Conservation (phyloP, 2,329 filamentous ascomycete genomes). For the Laburnicola sp. region DNA sequence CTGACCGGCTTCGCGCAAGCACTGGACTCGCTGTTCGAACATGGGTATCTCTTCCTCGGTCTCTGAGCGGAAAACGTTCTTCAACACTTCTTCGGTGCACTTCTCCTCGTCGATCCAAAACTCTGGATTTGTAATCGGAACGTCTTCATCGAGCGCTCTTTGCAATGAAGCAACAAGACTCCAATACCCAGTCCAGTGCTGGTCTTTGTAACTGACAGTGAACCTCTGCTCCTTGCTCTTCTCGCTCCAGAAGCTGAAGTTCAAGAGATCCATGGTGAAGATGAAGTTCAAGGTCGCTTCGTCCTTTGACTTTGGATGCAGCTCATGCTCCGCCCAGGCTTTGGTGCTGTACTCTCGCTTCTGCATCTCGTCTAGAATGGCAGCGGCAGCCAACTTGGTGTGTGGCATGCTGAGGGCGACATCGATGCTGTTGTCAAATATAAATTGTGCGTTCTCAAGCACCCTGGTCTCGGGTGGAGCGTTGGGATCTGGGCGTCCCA, state of each 20-base stretch:
- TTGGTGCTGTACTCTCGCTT: constrained; percentile 79
- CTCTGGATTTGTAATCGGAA: constrained; percentile 83
- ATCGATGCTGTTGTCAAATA: constrained; percentile 91
- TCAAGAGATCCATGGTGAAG: constrained; percentile 94
- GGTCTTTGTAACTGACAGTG: constrained; percentile 77
- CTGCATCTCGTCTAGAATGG: constrained; percentile 81
- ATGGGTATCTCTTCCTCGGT: constrained; percentile 88
- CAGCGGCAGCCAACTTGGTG: constrained; percentile 78
- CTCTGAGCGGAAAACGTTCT: constrained; percentile 80
- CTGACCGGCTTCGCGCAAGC: constrained; percentile 79
- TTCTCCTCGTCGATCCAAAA: constrained; percentile 81
- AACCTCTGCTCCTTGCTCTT: constrained; percentile 71
- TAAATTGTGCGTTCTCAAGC: constrained; percentile 77
- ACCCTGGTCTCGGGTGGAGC: constrained; percentile 76
- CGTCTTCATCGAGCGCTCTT: constrained; percentile 83
- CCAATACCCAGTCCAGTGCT: constrained; percentile 92
- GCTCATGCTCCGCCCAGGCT: constrained; percentile 83
- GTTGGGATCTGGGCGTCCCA: constrained; percentile 58
- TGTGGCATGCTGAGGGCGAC: constrained; percentile 83
- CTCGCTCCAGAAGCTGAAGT: constrained; percentile 96
- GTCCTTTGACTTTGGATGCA: constrained; percentile 84
- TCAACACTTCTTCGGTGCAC: constrained; percentile 73
- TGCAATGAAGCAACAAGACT: constrained; percentile 86
- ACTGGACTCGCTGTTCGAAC: constrained; percentile 73
- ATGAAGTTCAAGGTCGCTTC: constrained; percentile 85